A percentile compares a stretch with the other conserved stretches of the same genome.
Conservation (phyloP, 148 eudicot species). For the Silene uniflora region DNA sequence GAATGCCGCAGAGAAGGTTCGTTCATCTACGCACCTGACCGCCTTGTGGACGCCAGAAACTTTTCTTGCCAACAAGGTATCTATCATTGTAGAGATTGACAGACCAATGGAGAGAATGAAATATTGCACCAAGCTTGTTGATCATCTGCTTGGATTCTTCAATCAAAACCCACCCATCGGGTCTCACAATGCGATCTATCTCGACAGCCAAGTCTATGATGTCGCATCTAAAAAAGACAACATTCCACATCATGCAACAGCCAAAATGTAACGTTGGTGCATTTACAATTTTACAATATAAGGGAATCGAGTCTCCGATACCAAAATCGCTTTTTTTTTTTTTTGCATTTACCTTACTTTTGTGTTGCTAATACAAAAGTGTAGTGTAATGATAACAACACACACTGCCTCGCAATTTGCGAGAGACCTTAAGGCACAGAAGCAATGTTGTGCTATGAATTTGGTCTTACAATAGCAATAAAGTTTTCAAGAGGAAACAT, state of each 20-base stretch:
- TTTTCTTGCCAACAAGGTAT: constrained; percentile 72
- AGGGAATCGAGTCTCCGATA: too few relatives aligned
- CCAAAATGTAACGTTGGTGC: neutral
- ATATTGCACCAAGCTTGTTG: constrained; percentile 43
- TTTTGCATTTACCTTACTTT: too few relatives aligned
- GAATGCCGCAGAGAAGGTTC: constrained; percentile 3
- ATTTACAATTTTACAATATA: neutral
- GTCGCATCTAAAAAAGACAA: constrained; percentile 54
- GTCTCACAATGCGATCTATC: constrained; percentile 85
- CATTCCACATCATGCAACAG: neutral
- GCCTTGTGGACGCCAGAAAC: constrained; percentile 73
- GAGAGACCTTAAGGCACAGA: too few relatives aligned
- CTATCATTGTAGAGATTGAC: constrained; percentile 41
- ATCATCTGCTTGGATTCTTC: constrained; percentile 54
- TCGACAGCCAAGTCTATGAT: constrained; percentile 59
- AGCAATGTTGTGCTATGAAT: too few relatives aligned
- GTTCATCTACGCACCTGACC: constrained; percentile 29
- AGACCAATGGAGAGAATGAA: constrained; percentile 80
- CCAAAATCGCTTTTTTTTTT: too few relatives aligned
- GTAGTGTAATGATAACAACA: too few relatives aligned
- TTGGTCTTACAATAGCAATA: too few relatives aligned
- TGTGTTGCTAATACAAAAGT: too few relatives aligned
- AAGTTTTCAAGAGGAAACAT: too few relatives aligned
- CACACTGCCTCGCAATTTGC: too few relatives aligned
- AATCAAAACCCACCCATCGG: constrained; percentile 62